Percentiles rank a stretch among this genome's conserved stretches.
Conservation (phyloP, 140 eudicot genomes). For the Stevia rebaudiana region DNA sequence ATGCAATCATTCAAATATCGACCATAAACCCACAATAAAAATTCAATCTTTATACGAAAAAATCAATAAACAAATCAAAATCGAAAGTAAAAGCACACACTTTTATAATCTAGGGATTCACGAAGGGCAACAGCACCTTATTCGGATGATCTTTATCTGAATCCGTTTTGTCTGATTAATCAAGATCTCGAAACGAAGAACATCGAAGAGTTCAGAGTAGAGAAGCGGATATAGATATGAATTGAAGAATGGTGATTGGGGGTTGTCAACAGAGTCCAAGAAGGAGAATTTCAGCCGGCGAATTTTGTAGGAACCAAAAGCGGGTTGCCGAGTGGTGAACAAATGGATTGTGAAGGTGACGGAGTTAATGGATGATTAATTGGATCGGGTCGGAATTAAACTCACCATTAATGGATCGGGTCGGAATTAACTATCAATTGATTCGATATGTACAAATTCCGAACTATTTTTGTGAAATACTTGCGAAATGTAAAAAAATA, state of each 20-base stretch:
- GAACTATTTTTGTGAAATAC: too few species aligned
- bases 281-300: slow-evolving; percentile 15
- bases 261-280: slow-evolving; percentile 10
- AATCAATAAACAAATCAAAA: too few species aligned
- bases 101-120: slow-evolving; percentile 14
- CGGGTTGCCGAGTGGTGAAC: neutral
- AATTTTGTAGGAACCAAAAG: neutral
- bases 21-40: slow-evolving; percentile 15
- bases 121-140: slow-evolving; percentile 16
- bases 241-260: too few species aligned
- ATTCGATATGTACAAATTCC: too few species aligned
- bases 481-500: too few species aligned
- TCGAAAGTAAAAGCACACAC: neutral
- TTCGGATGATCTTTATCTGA: neutral
- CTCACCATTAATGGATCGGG: too few species aligned
- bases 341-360: neutral
- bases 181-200: neutral
- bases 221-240: too few species aligned
- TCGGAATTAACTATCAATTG: too few species aligned
- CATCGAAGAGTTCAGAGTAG: neutral
- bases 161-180: neutral
- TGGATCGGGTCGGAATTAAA: too few species aligned
- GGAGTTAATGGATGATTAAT: neutral
- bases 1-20: neutral
- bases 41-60: too few species aligned